Evolutionary conservation across 225 moss, liverwort and hornwort species (phyloP).

Genomic region (Anthoceros angustus): DNA sequence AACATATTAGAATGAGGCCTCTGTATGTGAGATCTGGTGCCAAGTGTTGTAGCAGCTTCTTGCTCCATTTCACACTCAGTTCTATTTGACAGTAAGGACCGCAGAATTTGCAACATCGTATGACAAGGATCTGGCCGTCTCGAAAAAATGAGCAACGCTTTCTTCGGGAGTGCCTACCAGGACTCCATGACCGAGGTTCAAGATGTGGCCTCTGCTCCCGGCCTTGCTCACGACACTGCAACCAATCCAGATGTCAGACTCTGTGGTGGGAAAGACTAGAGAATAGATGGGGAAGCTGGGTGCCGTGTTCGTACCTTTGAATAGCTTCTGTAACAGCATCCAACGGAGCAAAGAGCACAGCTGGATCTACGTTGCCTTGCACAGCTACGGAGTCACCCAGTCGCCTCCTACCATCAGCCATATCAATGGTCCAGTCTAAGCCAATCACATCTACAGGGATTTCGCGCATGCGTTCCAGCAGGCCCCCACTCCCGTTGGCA

Average conservation of each 20-base stretch:
- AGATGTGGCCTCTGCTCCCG: constrained; percentile 72
- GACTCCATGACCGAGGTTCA: constrained; percentile 92
- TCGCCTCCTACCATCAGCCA: constrained; percentile 81
- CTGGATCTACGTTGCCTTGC: constrained; percentile 26
- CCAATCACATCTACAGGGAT: constrained; percentile 81
- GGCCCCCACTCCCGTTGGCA: constrained; percentile 88
- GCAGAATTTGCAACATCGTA: constrained; percentile 19
- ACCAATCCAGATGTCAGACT: constrained; percentile 16
- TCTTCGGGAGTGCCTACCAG: constrained; percentile 93
- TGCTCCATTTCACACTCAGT: no score
- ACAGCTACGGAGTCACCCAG: constrained; percentile 25
- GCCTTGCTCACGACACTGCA: constrained; percentile 55
- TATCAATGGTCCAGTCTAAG: constrained; percentile 79
- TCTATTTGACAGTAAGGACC: neutral
- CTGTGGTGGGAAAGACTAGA: no score
- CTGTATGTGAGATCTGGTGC: no score
- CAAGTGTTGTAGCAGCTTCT: no score
- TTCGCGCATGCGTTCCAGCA: constrained; percentile 83
- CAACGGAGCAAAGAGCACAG: constrained; percentile 32
- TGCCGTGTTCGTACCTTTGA: neutral
- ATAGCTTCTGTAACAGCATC: neutral
- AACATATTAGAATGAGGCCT: no score
- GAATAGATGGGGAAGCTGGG: neutral
- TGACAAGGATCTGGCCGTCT: constrained; percentile 57
- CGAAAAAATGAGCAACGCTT: constrained; percentile 94